Evolutionary conservation across 768 basidiomycete genomes (phyloP).

Genomic region (Hemileccinum impolitum): DNA sequence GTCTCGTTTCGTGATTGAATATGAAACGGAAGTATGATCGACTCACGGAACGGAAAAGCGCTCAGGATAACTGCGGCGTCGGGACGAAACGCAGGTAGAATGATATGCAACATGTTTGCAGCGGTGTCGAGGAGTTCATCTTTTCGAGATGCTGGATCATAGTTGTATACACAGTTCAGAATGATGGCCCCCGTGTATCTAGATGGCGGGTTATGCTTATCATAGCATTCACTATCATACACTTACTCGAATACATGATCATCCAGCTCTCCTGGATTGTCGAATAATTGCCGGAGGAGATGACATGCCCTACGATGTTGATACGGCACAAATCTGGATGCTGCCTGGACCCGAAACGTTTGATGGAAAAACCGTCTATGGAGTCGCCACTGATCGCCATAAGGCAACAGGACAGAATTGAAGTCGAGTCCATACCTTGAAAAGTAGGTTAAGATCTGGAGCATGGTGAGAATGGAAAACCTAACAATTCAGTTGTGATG

Average conservation of each 20-base stretch:
- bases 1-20: too few relatives aligned
- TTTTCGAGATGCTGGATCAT: neutral
- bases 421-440: neutral
- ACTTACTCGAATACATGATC: neutral
- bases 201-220: neutral
- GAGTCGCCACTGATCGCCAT: too few relatives aligned
- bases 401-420: neutral
- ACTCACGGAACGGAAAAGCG: too few relatives aligned
- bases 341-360: too few relatives aligned
- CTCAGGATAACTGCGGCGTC: too few relatives aligned
- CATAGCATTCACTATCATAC: neutral
- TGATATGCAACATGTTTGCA: neutral
- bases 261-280: neutral
- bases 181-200: neutral
- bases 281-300: neutral
- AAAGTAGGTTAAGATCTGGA: neutral
- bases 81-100: neutral
- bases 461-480: neutral
- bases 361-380: too few relatives aligned
- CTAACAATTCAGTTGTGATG: neutral
- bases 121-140: neutral
- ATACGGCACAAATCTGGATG: neutral
- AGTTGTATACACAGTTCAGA: constrained; percentile 1
- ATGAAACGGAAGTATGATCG: neutral
- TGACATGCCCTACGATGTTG: neutral